Conservation (phyloP, 495 filamentous ascomycete species). For the Lophium mytilinum region DNA sequence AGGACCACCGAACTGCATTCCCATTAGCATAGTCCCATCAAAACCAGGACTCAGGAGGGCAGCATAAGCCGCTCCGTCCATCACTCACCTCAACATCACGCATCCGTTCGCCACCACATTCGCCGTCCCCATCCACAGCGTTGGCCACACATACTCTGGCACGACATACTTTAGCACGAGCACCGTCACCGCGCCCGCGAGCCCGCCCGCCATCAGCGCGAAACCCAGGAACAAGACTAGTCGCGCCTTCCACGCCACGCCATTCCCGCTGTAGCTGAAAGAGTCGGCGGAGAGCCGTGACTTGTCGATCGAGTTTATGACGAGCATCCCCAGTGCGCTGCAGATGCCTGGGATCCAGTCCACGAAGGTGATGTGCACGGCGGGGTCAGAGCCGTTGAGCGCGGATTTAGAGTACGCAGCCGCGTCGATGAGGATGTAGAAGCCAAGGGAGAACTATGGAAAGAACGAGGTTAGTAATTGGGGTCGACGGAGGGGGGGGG, state of each 20-base stretch:
- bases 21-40: constrained; percentile 15
- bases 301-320: constrained; percentile 99
- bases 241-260: constrained; percentile 92
- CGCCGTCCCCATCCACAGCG: constrained; percentile 85
- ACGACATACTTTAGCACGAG: constrained; percentile 90
- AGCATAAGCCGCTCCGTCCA: not conserved
- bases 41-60: not conserved
- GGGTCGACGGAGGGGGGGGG: not conserved
- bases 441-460: constrained; percentile 83
- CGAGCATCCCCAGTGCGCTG: constrained; percentile 86
- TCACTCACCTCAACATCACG: constrained; percentile 74
- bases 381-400: constrained; percentile 58
- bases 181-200: constrained; percentile 85
- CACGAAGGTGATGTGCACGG: constrained; percentile 84
- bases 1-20: constrained; percentile 67
- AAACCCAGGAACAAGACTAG: constrained; percentile 95
- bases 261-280: constrained; percentile 76
- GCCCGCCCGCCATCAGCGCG: constrained; percentile 84
- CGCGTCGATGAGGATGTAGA: constrained; percentile 92
- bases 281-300: constrained; percentile 73
- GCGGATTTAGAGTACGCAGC: constrained; percentile 76
- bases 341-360: constrained; percentile 99
- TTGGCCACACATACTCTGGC: constrained; percentile 66
- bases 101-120: constrained; percentile 83
- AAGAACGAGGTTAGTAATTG: not conserved